Evolutionary conservation across 2,329 filamentous ascomycete genomes (phyloP).

Genomic region (Ophiostoma montium): DNA sequence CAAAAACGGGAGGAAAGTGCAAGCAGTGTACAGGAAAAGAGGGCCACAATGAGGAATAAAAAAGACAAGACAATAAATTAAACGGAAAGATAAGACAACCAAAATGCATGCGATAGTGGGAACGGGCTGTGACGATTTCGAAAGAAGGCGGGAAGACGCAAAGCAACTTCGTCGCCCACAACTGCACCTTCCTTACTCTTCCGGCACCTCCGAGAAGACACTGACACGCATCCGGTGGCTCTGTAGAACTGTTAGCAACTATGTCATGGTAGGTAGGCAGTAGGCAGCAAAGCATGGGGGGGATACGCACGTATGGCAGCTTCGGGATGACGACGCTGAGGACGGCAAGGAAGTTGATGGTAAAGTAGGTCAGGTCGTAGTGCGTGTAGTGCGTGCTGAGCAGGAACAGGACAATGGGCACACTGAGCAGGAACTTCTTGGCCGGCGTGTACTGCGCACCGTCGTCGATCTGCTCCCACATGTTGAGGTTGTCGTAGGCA

Average conservation of each 20-base stretch:
- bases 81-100: conserved; percentile 1
- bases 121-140: not conserved
- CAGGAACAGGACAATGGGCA: conserved; percentile 87
- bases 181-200: conserved; percentile 28
- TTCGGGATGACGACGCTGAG: conserved; percentile 92
- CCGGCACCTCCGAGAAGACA: conserved; percentile 54
- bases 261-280: conserved; percentile 16
- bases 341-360: conserved; percentile 89
- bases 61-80: conserved; percentile 2
- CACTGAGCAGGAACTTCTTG: conserved; percentile 93
- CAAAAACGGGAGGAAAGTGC: not conserved
- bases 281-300: not conserved
- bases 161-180: not conserved
- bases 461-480: conserved; percentile 99
- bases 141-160: not conserved
- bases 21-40: not conserved
- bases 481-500: conserved; percentile 98
- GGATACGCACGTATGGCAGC: conserved; percentile 65
- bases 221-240: conserved; percentile 68
- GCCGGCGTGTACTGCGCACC: conserved; percentile 96
- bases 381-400: conserved; percentile 98
- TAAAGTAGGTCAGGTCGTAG: conserved; percentile 93
- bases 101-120: not conserved
- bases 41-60: not conserved
- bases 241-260: too few species aligned